Base-by-base conservation (phyloP, 495 filamentous ascomycete genomes). In the Ascodesmis nigricans region DNA sequence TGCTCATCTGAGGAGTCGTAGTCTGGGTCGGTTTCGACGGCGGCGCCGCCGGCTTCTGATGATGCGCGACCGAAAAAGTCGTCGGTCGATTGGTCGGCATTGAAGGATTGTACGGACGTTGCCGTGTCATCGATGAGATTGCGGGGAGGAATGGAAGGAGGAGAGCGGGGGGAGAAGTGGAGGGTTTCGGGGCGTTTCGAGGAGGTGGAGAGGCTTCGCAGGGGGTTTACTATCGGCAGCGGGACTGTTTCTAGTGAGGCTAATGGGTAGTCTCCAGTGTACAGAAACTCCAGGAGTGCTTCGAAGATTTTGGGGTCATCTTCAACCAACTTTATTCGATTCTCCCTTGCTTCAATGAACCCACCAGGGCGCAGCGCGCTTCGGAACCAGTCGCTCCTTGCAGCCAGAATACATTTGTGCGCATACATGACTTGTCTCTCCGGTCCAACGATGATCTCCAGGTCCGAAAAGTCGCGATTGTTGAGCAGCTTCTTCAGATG, bases 241-340 rank as follows among this genome's bases (percentile, higher is more conserved):
- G 29, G 21, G 23, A 25, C 23, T 26, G 47, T 45, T 32, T 50
- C 36, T 36, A 50, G 39, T 10, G 14, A 14, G 5, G 21, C 25
- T 10, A 52, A 36, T 18, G 48, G 48, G 34, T 52, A 52, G 25
- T 52, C 48, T 35, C 48, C 48, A 23, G 47, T 52, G 21, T 52
- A 52, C 5, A 52, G 33, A 21, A 52, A 52, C 24, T 52, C 48
- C 30, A 52, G 40, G 25, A 52, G 22, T 15, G 47, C 43, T 33
- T 52, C 47, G 24, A 52, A 52, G 25, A 51, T 52, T 29, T 52
- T 52, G 4, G 48, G 48, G 20, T 52, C 48, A 18, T 52, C 48
- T 22, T 52, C 48, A 1, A 47, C 43, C 21, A 52, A 24, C 14
- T 24, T 39, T 25, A 52, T 52, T 20, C 36, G 43, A 23, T 44